Evolutionary conservation across 768 basidiomycete species (phyloP), one percentile per base, ranked within the genome.

Genomic region (Auriscalpium vulgare): DNA sequence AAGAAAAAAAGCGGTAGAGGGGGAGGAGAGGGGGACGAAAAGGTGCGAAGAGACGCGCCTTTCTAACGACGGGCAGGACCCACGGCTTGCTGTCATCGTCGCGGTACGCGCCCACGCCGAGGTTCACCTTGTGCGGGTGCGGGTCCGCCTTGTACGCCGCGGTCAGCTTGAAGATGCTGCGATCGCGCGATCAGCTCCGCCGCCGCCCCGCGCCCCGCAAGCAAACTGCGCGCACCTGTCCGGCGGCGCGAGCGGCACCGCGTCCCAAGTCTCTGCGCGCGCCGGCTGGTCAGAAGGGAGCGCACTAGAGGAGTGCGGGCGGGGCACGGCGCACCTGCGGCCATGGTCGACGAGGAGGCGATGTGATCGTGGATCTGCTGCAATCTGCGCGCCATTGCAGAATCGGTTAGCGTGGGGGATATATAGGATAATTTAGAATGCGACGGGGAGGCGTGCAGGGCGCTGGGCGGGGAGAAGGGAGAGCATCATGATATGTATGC

Each of bases 81-180:
- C 92, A 97, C 13, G 93, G 87, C 72, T 88, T 95, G 70, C 78
- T 83, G 64, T 89, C 69, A 63, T 93, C 80, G 65, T 95, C 94
- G 62, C 93, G 81, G 69, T 97, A 97, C 8, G 93, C 94, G 47
- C 93, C 94, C 47, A 94, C 93, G 40, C 93, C 92, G 21, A 97
- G 78, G 69, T 95, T 95, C 71, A 95, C 78, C 76, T 97, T 97
- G 59, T 85, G 71, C 13, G 81, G 76, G 68, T 77, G 80, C 2
- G 79, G 66, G 68, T 97, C 91, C 34, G 80, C 82, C 69, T 94
- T 92, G 83, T 85, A 95, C 2, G 90, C 84, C 17, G 91, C 87
- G 0, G 91, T 92, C 60, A 97, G 79, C 74, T 91, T 84, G 82
- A 92, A 92, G 66, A 93, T 93, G 72, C 91, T 93, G 63, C 45